These are phyloP conservation scores for Euphorbia celastroides DNA, from an alignment of 441 rosid species.

Conservation along the genomic window DNA sequence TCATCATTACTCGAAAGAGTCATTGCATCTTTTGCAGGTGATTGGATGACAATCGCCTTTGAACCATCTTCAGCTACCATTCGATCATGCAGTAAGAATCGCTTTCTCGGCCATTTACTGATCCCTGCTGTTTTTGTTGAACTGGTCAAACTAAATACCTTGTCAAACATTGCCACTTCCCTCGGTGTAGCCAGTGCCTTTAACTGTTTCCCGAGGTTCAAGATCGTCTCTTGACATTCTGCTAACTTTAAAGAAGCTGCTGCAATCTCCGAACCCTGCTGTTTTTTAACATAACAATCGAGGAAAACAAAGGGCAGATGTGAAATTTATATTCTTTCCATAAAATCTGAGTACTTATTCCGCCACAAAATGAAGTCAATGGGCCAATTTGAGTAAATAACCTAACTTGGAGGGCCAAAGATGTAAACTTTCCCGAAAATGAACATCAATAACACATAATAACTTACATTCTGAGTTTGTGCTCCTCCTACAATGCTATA, in stretches of 20 bases:
- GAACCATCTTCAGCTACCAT: constrained; percentile 48
- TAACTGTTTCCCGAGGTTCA: constrained; percentile 81
- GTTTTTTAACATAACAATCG: no score
- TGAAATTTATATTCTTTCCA: neutral
- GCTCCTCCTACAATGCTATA: constrained; percentile 43
- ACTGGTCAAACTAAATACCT: constrained; percentile 28
- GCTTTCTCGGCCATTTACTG: constrained; percentile 33
- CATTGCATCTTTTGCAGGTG: constrained; percentile 21
- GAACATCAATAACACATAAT: constrained; percentile 16
- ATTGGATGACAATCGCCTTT: constrained; percentile 24
- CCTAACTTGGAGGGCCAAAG: no score
- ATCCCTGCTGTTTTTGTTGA: constrained; percentile 27
- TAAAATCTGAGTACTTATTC: no score
- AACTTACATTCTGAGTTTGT: constrained; percentile 37
- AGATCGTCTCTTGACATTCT: constrained; percentile 89
- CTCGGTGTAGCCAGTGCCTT: constrained; percentile 62
- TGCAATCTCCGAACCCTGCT: constrained; percentile 73
- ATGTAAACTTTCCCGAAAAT: neutral
- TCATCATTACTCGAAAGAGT: constrained; percentile 22
- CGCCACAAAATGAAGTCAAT: no score
- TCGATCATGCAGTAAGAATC: constrained; percentile 54
- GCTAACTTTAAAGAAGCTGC: constrained; percentile 87
- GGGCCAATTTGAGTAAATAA: no score
- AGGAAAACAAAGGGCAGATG: neutral
- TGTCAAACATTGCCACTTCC: constrained; percentile 48